Conservation (phyloP, 116 monocot species). For the Cymodocea nodosa region DNA sequence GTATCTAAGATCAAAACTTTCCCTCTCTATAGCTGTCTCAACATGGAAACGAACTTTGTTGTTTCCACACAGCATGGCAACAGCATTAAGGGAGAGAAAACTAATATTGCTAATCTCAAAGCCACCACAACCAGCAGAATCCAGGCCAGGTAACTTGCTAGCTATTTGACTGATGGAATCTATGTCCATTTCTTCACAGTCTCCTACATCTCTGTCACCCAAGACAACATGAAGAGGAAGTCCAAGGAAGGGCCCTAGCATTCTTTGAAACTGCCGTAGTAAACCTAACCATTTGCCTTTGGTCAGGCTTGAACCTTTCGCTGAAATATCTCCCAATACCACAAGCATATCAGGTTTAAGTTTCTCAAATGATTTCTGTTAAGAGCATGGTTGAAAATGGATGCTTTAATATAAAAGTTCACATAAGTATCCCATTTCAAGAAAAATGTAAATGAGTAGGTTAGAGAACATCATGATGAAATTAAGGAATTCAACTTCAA, state of each 20-base stretch:
- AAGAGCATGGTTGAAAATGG: neutral
- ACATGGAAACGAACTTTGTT: constrained; percentile 41
- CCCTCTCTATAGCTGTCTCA: constrained; percentile 50
- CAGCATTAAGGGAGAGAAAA: constrained; percentile 43
- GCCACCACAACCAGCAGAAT: constrained; percentile 33
- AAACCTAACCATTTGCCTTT: constrained; percentile 28
- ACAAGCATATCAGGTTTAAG: constrained; percentile 60
- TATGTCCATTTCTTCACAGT: constrained; percentile 29
- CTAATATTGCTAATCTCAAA: constrained; percentile 52
- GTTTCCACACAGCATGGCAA: constrained; percentile 43
- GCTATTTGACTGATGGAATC: constrained; percentile 23
- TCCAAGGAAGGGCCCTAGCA: constrained; percentile 32
- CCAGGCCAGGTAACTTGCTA: constrained; percentile 39
- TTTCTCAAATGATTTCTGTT: constrained; percentile 45
- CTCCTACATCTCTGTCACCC: constrained; percentile 59
- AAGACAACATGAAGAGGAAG: constrained; percentile 39
- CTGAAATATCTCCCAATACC: constrained; percentile 53
- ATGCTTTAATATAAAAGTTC: neutral
- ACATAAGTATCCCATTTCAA: neutral
- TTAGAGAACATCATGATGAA: neutral
- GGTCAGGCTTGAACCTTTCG: constrained; percentile 18
- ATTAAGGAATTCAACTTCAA: neutral
- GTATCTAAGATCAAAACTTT: constrained; percentile 23
- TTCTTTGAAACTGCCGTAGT: constrained; percentile 34
- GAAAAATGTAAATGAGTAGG: neutral